These are phyloP conservation scores for Paramyrothecium sp. DNA, from an alignment of 2,329 filamentous ascomycete species.

Conservation along the genomic window DNA sequence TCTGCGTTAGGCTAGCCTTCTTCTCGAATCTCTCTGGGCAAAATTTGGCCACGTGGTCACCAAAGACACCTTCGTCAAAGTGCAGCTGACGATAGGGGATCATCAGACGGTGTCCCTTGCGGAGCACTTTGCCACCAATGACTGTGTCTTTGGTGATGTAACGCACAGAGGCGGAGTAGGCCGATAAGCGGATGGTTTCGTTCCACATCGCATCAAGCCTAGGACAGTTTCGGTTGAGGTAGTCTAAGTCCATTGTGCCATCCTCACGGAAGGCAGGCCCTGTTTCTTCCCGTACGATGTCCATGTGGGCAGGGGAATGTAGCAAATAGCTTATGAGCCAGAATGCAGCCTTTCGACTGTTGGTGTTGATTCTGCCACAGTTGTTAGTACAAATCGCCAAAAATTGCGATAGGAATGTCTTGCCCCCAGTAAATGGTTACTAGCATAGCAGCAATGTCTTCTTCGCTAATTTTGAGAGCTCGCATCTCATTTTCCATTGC, in stretches of 20 bases:
- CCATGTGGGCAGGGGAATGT: no score
- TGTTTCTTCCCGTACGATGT: no score
- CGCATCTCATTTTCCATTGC: conserved; percentile 1
- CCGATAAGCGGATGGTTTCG: conserved; percentile 20
- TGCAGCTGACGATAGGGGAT: conserved; percentile 23
- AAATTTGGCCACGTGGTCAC: conserved; percentile 12
- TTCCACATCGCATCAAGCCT: conserved; percentile 20
- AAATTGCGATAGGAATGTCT: background rate
- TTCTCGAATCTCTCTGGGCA: conserved; percentile 13
- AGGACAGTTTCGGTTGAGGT: no score
- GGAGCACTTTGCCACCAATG: conserved; percentile 22
- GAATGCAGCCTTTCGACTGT: conserved; percentile 21
- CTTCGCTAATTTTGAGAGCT: background rate
- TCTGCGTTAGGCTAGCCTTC: conserved; percentile 9
- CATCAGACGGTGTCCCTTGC: conserved; percentile 21
- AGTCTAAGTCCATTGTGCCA: no score
- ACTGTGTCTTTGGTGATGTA: conserved; percentile 15
- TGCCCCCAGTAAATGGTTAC: background rate
- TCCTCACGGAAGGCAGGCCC: no score
- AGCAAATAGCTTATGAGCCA: conserved; percentile 23
- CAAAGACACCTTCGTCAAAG: conserved; percentile 12
- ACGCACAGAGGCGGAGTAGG: conserved; percentile 20
- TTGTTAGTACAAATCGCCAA: background rate
- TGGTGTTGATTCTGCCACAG: conserved; percentile 22
- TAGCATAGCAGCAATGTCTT: background rate